A percentile compares a stretch with the other conserved stretches of the same genome.
phyloP scores from a whole-genome alignment of 352 stramenopile genomes.

The Sclerospora graminicola region DNA sequence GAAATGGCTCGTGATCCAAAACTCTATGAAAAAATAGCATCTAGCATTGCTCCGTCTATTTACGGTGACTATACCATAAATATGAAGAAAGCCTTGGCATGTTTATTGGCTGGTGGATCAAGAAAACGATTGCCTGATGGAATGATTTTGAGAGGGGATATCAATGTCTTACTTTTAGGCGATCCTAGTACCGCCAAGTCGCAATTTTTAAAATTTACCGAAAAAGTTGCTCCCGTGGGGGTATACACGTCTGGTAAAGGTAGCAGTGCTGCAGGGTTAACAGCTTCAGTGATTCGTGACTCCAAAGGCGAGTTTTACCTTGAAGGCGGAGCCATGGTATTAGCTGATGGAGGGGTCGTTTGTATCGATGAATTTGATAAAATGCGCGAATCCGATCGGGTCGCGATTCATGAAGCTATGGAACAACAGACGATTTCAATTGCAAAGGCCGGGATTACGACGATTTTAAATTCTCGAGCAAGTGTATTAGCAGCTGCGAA shows the following conservation, averaged over 20 bases:
- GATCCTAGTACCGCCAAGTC: slow-evolving; percentile 97
- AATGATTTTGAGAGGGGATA: slow-evolving; percentile 95
- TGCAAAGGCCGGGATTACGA: slow-evolving; percentile 98
- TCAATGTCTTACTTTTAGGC: slow-evolving; percentile 97
- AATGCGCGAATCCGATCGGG: slow-evolving; percentile 89
- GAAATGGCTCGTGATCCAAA: slow-evolving; percentile 83
- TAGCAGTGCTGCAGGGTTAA: slow-evolving; percentile 94
- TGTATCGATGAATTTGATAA: slow-evolving; percentile 99
- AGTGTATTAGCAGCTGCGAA: slow-evolving; percentile 94
- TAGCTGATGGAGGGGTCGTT: slow-evolving; percentile 96
- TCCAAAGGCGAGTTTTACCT: slow-evolving; percentile 97
- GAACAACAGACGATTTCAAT: slow-evolving; percentile 99
- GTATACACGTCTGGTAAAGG: slow-evolving; percentile 99
- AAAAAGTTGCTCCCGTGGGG: slow-evolving; percentile 93
- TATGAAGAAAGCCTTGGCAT: slow-evolving; percentile 96
- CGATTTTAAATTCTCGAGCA: slow-evolving; percentile 93
- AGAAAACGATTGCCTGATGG: slow-evolving; percentile 92
- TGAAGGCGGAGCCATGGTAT: slow-evolving; percentile 95
- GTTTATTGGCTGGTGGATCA: slow-evolving; percentile 91
- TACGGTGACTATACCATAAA: slow-evolving; percentile 95
- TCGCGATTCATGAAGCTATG: slow-evolving; percentile 99
- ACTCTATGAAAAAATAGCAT: slow-evolving; percentile 90
- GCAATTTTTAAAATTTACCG: slow-evolving; percentile 97
- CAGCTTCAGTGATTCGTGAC: slow-evolving; percentile 93
- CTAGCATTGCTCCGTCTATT: slow-evolving; percentile 90